Conservation (phyloP, 305 asterid species). For the Solanum hybrid region DNA sequence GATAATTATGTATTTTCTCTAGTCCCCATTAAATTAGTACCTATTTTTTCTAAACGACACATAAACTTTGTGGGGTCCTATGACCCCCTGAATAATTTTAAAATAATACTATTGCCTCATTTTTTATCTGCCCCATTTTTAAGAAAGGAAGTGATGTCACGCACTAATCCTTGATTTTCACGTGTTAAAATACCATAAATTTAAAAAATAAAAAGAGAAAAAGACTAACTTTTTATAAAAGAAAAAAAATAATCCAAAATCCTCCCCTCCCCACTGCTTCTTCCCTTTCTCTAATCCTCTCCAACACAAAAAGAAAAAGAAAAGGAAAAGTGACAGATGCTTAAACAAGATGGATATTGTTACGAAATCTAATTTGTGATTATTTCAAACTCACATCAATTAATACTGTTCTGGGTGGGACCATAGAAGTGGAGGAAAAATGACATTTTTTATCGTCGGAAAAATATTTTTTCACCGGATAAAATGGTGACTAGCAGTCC, state of each 20-base stretch:
- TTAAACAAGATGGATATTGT: neutral
- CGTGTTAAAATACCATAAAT: neutral
- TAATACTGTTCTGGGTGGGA: neutral
- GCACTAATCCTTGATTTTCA: neutral
- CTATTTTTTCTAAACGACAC: neutral
- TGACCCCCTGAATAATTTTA: neutral
- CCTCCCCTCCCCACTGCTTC: neutral
- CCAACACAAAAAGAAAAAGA: neutral
- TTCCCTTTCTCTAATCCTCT: neutral
- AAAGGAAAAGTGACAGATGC: neutral
- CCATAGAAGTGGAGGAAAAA: neutral
- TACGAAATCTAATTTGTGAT: neutral
- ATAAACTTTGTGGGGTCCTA: neutral
- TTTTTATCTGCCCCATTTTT: neutral
- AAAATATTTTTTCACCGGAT: neutral
- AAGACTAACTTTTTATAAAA: neutral
- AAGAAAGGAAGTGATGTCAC: neutral
- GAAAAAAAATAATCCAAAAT: neutral
- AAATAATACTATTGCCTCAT: neutral
- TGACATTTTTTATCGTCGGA: neutral
- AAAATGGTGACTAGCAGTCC: neutral
- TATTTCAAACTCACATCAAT: neutral
- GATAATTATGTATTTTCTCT: neutral
- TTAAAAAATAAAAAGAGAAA: neutral
- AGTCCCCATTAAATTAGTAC: neutral